Evolutionary conservation across 2,329 filamentous ascomycete species (phyloP).

Genomic region (Thelonectria rubi): DNA sequence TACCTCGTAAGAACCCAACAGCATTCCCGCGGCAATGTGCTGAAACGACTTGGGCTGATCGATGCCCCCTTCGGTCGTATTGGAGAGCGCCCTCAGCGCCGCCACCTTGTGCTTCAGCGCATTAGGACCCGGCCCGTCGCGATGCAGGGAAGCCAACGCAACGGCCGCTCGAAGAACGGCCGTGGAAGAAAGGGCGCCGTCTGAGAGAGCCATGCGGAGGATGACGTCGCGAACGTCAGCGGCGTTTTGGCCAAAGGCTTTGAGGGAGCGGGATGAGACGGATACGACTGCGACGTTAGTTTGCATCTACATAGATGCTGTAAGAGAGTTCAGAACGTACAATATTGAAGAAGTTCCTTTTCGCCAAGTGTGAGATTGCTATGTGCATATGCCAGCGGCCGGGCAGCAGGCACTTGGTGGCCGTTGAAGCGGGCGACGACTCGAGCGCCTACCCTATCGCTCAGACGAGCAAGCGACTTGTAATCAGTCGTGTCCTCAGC

Average conservation of each 20-base stretch:
- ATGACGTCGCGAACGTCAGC: conserved; percentile 19
- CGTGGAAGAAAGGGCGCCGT: conserved; percentile 2
- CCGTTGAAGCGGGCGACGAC: background rate
- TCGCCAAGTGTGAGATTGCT: conserved; percentile 33
- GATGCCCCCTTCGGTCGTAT: conserved; percentile 2
- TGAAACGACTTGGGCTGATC: conserved; percentile 17
- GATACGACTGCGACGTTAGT: conserved; percentile 26
- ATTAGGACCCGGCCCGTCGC: accelerated
- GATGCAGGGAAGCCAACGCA: conserved; percentile 31
- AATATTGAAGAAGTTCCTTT: conserved; percentile 31
- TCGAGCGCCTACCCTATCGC: background rate
- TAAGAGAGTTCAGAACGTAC: conserved; percentile 15
- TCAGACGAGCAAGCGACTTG: background rate
- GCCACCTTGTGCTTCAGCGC: conserved; percentile 17
- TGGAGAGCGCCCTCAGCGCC: conserved; percentile 25
- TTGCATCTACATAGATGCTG: accelerated
- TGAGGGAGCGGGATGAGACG: conserved; percentile 28
- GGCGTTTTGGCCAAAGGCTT: conserved; percentile 26
- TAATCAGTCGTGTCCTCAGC: background rate
- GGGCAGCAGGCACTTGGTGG: background rate
- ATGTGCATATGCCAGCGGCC: background rate
- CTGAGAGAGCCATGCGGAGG: conserved; percentile 31
- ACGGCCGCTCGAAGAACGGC: conserved; percentile 29
- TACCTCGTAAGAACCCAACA: conserved; percentile 32
- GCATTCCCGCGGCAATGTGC: conserved; percentile 35